These are phyloP conservation scores for Sporothrix mexicana DNA, from an alignment of 2,329 filamentous ascomycete species.

Conservation along the genomic window DNA sequence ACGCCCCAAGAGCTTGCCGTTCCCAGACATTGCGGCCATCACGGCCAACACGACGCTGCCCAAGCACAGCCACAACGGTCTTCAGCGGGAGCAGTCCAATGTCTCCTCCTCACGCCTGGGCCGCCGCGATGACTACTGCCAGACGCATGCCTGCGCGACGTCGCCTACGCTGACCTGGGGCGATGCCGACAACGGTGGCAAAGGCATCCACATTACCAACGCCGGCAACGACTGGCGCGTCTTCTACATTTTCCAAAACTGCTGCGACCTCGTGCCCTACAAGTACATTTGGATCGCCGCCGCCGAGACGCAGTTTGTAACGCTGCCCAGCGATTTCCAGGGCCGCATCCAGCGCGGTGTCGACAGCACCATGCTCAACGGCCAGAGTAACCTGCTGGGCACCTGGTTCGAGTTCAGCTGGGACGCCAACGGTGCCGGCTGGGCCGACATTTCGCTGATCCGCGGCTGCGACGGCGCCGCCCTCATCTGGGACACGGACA, in stretches of 20 bases:
- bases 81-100: neutral
- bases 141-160: neutral
- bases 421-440: constrained; percentile 27
- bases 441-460: constrained; percentile 34
- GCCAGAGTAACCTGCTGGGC: constrained; percentile 22
- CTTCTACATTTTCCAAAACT: constrained; percentile 33
- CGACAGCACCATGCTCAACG: constrained; percentile 30
- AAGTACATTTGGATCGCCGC: constrained; percentile 34
- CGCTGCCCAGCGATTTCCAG: constrained; percentile 26
- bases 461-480: constrained; percentile 32
- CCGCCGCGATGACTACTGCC: neutral
- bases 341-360: constrained; percentile 33
- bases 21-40: neutral
- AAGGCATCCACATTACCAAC: constrained; percentile 33
- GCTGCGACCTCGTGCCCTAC: constrained; percentile 30
- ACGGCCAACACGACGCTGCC: neutral
- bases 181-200: constrained; percentile 28
- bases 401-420: constrained; percentile 33
- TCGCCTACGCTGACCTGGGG: constrained; percentile 7
- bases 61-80: neutral
- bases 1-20: neutral
- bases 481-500: constrained; percentile 33
- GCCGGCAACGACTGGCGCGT: constrained; percentile 31
- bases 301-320: constrained; percentile 31
- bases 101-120: neutral